A percentile compares a stretch with the other conserved stretches of the same genome.
phyloP scores from a whole-genome alignment of 495 filamentous ascomycete species.

The Lasiosphaeris hirsuta region DNA sequence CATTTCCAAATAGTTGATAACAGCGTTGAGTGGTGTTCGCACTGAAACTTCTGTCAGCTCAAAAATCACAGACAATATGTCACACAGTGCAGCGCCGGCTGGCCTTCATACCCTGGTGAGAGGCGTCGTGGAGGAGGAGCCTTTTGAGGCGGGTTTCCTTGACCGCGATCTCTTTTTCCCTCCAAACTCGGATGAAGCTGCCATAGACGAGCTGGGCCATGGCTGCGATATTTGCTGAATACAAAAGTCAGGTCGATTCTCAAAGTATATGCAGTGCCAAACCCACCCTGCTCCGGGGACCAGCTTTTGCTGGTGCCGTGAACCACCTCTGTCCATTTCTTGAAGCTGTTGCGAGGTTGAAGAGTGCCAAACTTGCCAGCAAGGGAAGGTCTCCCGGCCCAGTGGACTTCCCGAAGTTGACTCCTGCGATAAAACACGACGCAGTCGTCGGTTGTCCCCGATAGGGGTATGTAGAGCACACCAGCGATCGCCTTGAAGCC shows the following conservation, averaged over 20 bases:
- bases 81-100: no score
- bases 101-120: conserved; percentile 46
- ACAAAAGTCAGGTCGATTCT: conserved; percentile 2
- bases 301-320: conserved; percentile 62
- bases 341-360: conserved; percentile 67
- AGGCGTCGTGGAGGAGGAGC: conserved; percentile 75
- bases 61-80: no score
- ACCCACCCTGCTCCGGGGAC: conserved; percentile 51
- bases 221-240: conserved; percentile 64
- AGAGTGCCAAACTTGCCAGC: conserved; percentile 60
- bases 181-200: conserved; percentile 71
- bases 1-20: conserved; percentile 87
- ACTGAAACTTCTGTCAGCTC: conserved; percentile 48
- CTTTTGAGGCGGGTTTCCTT: conserved; percentile 64
- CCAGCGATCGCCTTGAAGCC: conserved; percentile 73
- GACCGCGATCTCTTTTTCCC: conserved; percentile 61
- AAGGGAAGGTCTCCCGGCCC: conserved; percentile 77
- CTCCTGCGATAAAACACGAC: conserved; percentile 79
- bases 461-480: conserved; percentile 70
- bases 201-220: conserved; percentile 81
- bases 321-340: conserved; percentile 63
- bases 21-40: conserved; percentile 79
- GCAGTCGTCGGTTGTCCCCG: conserved; percentile 66
- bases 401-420: conserved; percentile 69
- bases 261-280: not conserved